A percentile compares a stretch with the other conserved stretches of the same genome.
Evolutionary conservation across 2,329 filamentous ascomycete species (phyloP).

Genomic region (Colletotrichum musae): DNA sequence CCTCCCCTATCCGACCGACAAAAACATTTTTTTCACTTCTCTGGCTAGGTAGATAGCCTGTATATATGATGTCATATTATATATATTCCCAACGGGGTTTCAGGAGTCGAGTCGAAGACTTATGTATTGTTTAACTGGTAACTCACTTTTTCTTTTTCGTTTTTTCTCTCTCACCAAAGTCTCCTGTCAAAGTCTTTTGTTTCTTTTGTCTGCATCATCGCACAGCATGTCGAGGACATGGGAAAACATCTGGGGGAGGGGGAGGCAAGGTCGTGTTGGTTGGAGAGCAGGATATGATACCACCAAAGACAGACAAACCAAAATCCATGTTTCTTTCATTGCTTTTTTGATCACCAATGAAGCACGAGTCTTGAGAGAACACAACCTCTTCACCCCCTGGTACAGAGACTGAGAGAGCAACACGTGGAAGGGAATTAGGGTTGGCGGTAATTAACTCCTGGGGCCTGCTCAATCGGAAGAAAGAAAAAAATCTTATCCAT

Average conservation of each 20-base stretch:
- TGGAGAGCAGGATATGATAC: constrained; percentile 33
- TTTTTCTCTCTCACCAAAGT: constrained; percentile 17
- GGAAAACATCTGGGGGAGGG: background rate
- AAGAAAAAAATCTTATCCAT: constrained; percentile 10
- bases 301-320: constrained; percentile 25
- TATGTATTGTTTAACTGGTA: constrained; percentile 41
- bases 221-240: constrained; percentile 2
- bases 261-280: constrained; percentile 12
- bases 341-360: constrained; percentile 23
- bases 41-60: constrained; percentile 45
- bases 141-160: constrained; percentile 15
- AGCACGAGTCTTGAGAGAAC: constrained; percentile 29
- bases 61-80: constrained; percentile 46
- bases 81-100: constrained; percentile 45
- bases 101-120: constrained; percentile 37
- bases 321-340: constrained; percentile 4
- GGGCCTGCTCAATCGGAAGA: constrained; percentile 17
- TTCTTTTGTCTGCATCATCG: constrained; percentile 20
- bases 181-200: constrained; percentile 1
- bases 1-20: constrained; percentile 27
- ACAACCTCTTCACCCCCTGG: background rate
- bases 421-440: background rate
- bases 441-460: constrained; percentile 12
- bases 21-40: constrained; percentile 36
- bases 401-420: background rate